Base-by-base conservation (phyloP, 371 early-diverging fungal species). In the Mucor saturninus region DNA sequence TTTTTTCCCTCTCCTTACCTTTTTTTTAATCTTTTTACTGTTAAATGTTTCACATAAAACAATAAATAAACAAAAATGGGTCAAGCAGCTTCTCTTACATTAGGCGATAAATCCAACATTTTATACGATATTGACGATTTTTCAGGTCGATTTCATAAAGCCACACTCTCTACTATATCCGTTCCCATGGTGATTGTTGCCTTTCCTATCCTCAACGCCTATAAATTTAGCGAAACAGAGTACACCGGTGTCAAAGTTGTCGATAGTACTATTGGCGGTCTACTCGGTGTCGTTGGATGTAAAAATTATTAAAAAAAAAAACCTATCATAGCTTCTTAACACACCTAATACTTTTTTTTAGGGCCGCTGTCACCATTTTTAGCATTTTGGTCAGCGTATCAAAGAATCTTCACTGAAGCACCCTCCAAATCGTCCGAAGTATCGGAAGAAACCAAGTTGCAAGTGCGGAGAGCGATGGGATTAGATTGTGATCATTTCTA, bases 301-400 rank as follows among this genome's bases (percentile, higher is more conserved):
- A 71, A n/a, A 21, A 9, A 40, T 15, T 13, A 21, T 21, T 21
- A 0, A 21, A 21, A 21, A 21, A 21, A 0, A n/a, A 55, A 21
- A 29, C n/a, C 8, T 35, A 35, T 35, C 35, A 35, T 35, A 8
- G 4, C 35, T 8, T 35, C 4, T 35, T 35, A 6, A n/a, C 0
- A 43, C 1, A 21, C 28, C 21, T 21, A 21, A 21, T 21, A 21
- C 21, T 6, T 49, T 37, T 48, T 28, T 39, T 49, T 56, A 63
- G 80, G 81, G 81, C 81, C 81, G 48, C 39, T 80, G 42, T 71
- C 81, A 28, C 81, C 81, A 14, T 80, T 80, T 65, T 63, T 77
- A 9, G 81, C 81, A 5, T 80, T 73, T 45, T 80, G 72, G 71
- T 69, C 73, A 8, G 67, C 69, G 8, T 80, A 77, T 42, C 67